phyloP scores from a whole-genome alignment of 2,329 filamentous ascomycete species.

The Pseudogymnoascus sp. region DNA sequence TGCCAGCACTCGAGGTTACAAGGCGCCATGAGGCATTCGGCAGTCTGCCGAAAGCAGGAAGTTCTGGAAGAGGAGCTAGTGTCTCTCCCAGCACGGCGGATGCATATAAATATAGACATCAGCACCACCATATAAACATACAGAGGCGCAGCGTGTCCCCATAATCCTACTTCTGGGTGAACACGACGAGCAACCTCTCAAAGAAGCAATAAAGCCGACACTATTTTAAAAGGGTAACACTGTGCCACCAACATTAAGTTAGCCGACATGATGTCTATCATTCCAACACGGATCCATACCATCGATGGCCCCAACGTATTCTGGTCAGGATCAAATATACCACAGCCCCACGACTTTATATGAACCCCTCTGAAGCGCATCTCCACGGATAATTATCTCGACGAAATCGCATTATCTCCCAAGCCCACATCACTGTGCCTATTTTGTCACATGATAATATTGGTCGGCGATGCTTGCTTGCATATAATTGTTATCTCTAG shows the following conservation, averaged over 20 bases:
- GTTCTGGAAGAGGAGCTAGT: neutral
- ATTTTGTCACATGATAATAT: neutral
- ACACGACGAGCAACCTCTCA: neutral
- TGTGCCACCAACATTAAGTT: neutral
- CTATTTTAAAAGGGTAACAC: neutral
- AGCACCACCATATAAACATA: neutral
- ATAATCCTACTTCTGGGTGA: neutral
- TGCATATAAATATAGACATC: neutral
- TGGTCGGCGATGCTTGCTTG: neutral
- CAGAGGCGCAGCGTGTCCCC: neutral
- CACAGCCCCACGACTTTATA: neutral
- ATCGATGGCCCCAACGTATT: neutral
- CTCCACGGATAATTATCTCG: neutral
- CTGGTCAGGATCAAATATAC: neutral
- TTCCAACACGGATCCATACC: neutral
- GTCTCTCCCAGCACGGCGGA: neutral
- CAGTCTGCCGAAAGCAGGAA: neutral
- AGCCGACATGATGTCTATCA: neutral
- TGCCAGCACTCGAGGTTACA: neutral
- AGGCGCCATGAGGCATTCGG: neutral
- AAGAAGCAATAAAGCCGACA: neutral
- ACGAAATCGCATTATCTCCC: neutral
- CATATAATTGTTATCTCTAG: neutral
- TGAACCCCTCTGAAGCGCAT: neutral
- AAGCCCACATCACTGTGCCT: neutral